Base-by-base conservation (phyloP, 495 filamentous ascomycete genomes). In the Pseudoneurospora amorphoporcata region DNA sequence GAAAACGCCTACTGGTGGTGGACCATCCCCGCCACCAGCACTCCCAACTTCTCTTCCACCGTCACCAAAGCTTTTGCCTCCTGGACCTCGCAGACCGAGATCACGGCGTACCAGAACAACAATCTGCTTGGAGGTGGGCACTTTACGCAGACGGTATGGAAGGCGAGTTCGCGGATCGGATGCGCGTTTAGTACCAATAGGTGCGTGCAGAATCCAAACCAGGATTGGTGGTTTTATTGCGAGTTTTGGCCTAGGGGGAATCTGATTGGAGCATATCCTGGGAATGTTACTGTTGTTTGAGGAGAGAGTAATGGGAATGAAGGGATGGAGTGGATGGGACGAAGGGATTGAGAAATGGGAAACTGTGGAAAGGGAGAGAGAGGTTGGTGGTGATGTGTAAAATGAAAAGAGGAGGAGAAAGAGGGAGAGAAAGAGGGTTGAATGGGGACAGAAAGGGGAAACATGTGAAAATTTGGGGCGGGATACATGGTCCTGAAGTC, bases 131-230 rank as follows among this genome's bases (percentile, higher is more conserved):
- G 75, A 3, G 76, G 76, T 0, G 69, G 71, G 0, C 75, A 76
- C 40, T 77, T 77, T n/a, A 77, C 76, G 35, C 76, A 77, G 75
- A 74, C 71, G 68, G 75, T 77, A 6, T 77, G 73, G 76, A 77
- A 77, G 71, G 71, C 75, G 35, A 72, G 68, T 10, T 68, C 29
- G 58, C 17, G 45, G n/a, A 73, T 77, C 3, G 76, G 76, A 35
- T 77, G 76, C 43, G 75, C 76, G 5, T 77, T 76, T 19, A 76
- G 75, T 38, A 75, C 73, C n/a, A 68, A 38, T 14, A 69, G 73
- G 23, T 76, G 76, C 40, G 45, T n/a, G 39, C 68, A 75, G 32
- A 76, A 73, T 37, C 39, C 42, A 32, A 58, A 76, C 2, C 39
- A 76, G 71, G 73, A 75, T 58, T 77, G 73, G 76, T 77, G 71